Conservation (phyloP, 768 basidiomycete species). For the Strobilomyces echinocephalus region DNA sequence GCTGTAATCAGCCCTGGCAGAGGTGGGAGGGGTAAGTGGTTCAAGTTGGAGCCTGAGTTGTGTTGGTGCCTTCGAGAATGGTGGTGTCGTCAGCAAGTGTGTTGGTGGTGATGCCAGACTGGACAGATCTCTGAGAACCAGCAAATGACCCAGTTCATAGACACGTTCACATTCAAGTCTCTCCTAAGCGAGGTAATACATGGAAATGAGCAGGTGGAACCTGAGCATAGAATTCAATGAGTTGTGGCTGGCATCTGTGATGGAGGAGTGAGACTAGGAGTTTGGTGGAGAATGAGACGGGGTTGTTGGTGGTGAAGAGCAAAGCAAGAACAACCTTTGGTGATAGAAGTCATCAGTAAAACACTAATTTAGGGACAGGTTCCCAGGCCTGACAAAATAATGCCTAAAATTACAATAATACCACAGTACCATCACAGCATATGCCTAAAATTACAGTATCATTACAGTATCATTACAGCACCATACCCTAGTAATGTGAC, state of each 20-base stretch:
- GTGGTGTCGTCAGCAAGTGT: constrained; percentile 18
- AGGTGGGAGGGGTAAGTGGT: constrained; percentile 23
- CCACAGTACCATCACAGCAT: too few species aligned
- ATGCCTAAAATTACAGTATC: too few species aligned
- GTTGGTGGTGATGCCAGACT: constrained; percentile 29
- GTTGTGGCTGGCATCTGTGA: constrained; percentile 45
- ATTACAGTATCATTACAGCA: too few species aligned
- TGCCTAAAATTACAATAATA: too few species aligned
- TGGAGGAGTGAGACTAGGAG: constrained; percentile 34
- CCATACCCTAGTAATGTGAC: too few species aligned
- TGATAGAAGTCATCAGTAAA: constrained; percentile 95
- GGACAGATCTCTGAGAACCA: constrained; percentile 74
- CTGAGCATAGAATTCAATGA: constrained; percentile 81
- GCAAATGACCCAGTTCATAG: constrained; percentile 95
- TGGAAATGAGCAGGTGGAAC: constrained; percentile 92
- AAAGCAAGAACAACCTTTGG: constrained; percentile 74
- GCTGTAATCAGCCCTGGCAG: constrained; percentile 36
- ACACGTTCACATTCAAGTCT: constrained; percentile 93
- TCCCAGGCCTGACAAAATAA: too few species aligned
- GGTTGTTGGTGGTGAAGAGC: constrained; percentile 44
- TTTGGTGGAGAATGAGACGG: too few species aligned
- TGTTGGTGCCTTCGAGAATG: constrained; percentile 19
- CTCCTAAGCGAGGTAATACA: constrained; percentile 94
- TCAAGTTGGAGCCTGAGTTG: constrained; percentile 28
- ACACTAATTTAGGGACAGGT: too few species aligned